Evolutionary conservation across 2,329 filamentous ascomycete species (phyloP), one percentile per base, ranked within the genome.

Genomic region (Aspergillus calidoustus): DNA sequence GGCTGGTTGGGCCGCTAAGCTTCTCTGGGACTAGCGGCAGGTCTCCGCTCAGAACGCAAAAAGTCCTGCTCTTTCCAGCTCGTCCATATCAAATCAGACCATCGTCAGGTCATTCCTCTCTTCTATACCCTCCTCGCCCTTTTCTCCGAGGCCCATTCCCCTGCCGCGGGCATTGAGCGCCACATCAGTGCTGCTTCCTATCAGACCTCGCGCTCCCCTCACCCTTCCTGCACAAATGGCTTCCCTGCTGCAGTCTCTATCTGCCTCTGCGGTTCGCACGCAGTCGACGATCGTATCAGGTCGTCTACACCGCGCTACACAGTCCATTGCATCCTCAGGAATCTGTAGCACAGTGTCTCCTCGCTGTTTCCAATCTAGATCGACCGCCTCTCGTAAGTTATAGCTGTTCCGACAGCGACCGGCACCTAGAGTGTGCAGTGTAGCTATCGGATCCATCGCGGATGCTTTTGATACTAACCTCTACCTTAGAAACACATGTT

Each of bases 251-350:
- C 64, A 69, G 57, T 72, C 71, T 53, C 66, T 71, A 55, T 67
- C 74, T 65, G 67, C 72, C 57, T 72, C 76, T 59, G 70, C 72
- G 52, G 67, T 74, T 68, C 75, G 74, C 68, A 76, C 69, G 62
- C 76, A 76, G 68, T 72, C 68, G 54, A 71, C 71, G 34, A 60
- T 64, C 38, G 64, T 70, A 61, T 67, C 71, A 59, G 67, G 74
- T 51, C 71, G 66, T 62, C 64, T 76, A 54, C 64, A 64, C 43
- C 68, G 63, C 55, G 63, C 66, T 46, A 59, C 66, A 57, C 71
- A 67, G 47, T 69, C 69, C 66, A 66, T 72, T 61, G 69, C 68
- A 65, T 72, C 71, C 52, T 67, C 69, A 46, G 69, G 69, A 64
- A 69, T 68, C 68, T 70, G 64, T 69, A 74, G 69, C 63, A 66